Base-by-base conservation (phyloP, 441 rosid genomes). In the Erodium texanum region DNA sequence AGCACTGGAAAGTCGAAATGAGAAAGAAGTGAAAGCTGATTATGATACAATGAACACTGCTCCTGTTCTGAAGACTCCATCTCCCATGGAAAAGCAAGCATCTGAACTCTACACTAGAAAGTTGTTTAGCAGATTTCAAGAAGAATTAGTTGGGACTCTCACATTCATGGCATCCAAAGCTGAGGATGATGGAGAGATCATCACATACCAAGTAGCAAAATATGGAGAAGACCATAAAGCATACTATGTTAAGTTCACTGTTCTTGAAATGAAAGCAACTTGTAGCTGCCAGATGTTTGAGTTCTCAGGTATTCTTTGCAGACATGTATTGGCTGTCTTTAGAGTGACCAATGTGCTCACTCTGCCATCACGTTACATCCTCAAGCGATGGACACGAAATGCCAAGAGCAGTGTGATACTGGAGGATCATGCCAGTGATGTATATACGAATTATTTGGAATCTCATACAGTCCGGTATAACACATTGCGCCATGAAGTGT, bases 21-120 rank as follows among this genome's bases (percentile, higher is more conserved):
- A 92, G 78, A 83, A 80, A 82, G 97, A 95, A 79, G 73, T 76
- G 66, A 93, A 89, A 77, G 97, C 97, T 18, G 97, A 95, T 84
- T 87, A 81, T 69, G 96, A 90, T 64, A 86, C 99, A 70, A 79
- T 84, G 38, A 87, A 87, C 84, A 85, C 95, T n/a, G 66, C 84
- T 15, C 93, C 95, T 66, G 75, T 84, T 69, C 76, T 89, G 79
- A 83, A 84, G 76, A 95, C 97, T 12, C 98, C 99, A 32, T 95
- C 99, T 18, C 99, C 99, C 12, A 92, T 95, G 99, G 99, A 95
- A 78, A 90, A 86, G 66, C 97, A 90, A 78, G 98, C 92, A 20
- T 97, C 99, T 27, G 77, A 77, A 69, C 83, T 80, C 62, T 95
- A 81, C 72, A 90, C 98, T 18, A 84, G 84, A 78, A 90, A 79